phyloP scores from a whole-genome alignment of 139 green algal species.

The Chlamydomonas schloesseri region DNA sequence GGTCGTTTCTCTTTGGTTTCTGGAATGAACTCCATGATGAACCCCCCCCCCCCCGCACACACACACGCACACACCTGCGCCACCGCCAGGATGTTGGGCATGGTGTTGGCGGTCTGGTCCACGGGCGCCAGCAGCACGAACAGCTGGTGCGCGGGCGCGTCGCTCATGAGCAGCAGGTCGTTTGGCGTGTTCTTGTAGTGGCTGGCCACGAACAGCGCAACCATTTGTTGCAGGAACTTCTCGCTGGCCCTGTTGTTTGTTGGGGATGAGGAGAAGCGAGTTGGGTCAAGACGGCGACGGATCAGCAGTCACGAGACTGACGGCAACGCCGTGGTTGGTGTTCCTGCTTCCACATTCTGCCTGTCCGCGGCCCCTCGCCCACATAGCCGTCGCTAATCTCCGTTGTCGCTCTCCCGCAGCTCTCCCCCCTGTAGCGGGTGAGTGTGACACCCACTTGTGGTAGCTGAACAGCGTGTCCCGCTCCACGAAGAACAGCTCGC shows the following conservation, averaged over 20 bases:
- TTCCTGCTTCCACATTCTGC: too few species aligned
- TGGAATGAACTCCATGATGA: too few species aligned
- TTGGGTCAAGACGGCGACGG: too few species aligned
- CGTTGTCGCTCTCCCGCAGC: too few species aligned
- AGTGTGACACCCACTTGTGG: slow-evolving; percentile 87
- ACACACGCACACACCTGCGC: slow-evolving; percentile 65
- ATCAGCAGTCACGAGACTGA: too few species aligned
- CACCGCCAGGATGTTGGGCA: slow-evolving; percentile 96
- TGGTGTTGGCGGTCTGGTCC: slow-evolving; percentile 71
- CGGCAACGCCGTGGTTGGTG: too few species aligned
- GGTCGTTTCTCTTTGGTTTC: too few species aligned
- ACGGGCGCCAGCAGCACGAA: slow-evolving; percentile 96
- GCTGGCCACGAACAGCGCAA: slow-evolving; percentile 93
- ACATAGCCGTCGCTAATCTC: too few species aligned
- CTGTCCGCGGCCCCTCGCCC: too few species aligned
- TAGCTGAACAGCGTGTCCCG: slow-evolving; percentile 97
- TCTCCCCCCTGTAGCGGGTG: too few species aligned
- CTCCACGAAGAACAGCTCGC: slow-evolving; percentile 97
- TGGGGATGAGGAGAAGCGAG: too few species aligned
- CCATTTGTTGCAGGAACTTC: slow-evolving; percentile 83
- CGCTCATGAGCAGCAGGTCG: slow-evolving; percentile 95
- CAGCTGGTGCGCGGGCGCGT: slow-evolving; percentile 97
- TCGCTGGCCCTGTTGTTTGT: slow-evolving; percentile 12
- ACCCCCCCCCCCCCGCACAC: neutral
- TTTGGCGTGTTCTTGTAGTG: slow-evolving; percentile 99